A percentile compares a stretch with the other conserved stretches of the same genome.
These are phyloP conservation scores for Postia placenta DNA, from an alignment of 768 basidiomycete species.

Conservation along the genomic window DNA sequence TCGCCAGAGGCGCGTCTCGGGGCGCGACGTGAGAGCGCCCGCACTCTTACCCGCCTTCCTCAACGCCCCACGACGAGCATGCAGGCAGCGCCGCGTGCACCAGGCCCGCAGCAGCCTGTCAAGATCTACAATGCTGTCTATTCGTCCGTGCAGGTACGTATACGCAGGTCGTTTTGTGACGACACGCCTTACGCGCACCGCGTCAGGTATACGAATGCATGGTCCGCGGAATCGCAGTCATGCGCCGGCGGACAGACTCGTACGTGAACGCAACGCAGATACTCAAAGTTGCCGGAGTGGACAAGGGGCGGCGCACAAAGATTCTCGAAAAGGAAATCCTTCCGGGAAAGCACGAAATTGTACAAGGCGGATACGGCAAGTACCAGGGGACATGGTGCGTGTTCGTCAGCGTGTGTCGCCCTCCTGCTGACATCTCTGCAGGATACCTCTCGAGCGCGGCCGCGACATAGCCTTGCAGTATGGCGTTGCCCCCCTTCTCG, in stretches of 20 bases:
- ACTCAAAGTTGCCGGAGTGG: slow-evolving; percentile 96
- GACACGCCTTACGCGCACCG: slow-evolving; percentile 7
- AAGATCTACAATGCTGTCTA: slow-evolving; percentile 94
- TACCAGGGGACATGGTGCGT: slow-evolving; percentile 97
- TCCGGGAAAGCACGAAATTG: slow-evolving; percentile 93
- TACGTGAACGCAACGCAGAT: slow-evolving; percentile 99
- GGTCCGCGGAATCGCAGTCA: slow-evolving; percentile 97
- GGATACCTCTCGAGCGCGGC: slow-evolving; percentile 95
- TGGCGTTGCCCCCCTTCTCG: slow-evolving; percentile 82
- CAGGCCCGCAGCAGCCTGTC: slow-evolving; percentile 40
- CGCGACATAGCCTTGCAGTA: slow-evolving; percentile 90
- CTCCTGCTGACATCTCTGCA: slow-evolving; percentile 23
- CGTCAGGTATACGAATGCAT: slow-evolving; percentile 92
- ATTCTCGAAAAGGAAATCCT: slow-evolving; percentile 96
- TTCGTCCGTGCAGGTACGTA: slow-evolving; percentile 74
- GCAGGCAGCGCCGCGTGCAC: slow-evolving; percentile 22
- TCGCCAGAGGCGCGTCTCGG: slow-evolving; percentile 18
- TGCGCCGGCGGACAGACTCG: slow-evolving; percentile 91
- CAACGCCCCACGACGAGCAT: slow-evolving; percentile 17
- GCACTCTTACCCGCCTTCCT: slow-evolving; percentile 8
- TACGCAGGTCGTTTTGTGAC: background rate
- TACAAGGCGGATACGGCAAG: slow-evolving; percentile 98
- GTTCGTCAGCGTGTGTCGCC: background rate
- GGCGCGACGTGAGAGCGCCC: slow-evolving; percentile 19
- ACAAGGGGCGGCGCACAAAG: slow-evolving; percentile 94